Conservation (phyloP, 805 yeast genomes). For the Cyberlindnera saturnus region DNA sequence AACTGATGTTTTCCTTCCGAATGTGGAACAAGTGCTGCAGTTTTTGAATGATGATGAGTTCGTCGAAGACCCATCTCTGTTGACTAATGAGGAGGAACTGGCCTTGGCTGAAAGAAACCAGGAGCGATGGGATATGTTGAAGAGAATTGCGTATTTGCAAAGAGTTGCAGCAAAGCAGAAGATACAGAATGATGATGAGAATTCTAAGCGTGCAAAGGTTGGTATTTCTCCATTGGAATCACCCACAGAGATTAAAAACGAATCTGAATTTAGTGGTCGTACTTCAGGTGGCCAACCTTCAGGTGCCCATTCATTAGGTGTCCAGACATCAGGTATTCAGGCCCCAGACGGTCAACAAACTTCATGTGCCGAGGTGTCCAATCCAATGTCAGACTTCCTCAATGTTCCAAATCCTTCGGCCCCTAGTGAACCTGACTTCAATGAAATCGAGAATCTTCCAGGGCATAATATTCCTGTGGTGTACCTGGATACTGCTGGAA, state of each 20-base stretch:
- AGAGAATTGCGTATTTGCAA: conserved; percentile 64
- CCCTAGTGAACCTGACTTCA: neutral
- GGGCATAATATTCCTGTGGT: conserved; percentile 33
- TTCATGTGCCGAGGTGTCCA: too few species aligned
- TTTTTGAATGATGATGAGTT: conserved; percentile 43
- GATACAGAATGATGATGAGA: conserved; percentile 33
- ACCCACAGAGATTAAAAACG: neutral
- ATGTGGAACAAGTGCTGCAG: conserved; percentile 47
- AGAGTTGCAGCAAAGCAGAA: conserved; percentile 52
- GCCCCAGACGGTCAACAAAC: too few species aligned
- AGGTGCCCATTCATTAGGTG: too few species aligned
- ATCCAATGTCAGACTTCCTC: neutral
- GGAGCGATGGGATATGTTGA: conserved; percentile 67
- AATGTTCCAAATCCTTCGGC: neutral
- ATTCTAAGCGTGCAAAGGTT: conserved; percentile 26
- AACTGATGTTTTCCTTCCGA: conserved; percentile 46
- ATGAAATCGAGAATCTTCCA: conserved; percentile 17
- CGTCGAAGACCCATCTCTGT: conserved; percentile 23
- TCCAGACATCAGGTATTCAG: too few species aligned
- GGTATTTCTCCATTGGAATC: conserved; percentile 9
- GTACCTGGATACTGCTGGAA: conserved; percentile 37
- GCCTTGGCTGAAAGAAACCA: conserved; percentile 36
- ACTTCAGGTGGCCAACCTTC: too few species aligned
- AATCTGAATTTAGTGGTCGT: too few species aligned
- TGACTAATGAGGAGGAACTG: conserved; percentile 34